A percentile compares a stretch with the other conserved stretches of the same genome.
Conservation (phyloP, 768 basidiomycete species). For the Russula vinacea region DNA sequence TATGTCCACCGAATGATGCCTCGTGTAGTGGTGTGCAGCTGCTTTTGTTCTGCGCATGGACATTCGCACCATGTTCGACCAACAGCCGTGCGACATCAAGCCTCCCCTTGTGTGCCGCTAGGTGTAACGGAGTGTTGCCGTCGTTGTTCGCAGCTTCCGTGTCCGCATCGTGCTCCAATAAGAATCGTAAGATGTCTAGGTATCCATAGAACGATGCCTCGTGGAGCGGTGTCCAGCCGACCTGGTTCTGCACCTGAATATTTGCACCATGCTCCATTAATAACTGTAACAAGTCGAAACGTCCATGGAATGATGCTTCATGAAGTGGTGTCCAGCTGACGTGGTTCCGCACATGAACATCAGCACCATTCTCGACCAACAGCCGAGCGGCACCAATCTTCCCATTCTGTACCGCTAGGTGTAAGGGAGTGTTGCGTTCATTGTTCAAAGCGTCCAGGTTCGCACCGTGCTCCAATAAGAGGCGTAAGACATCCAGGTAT, state of each 20-base stretch:
- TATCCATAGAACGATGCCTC: neutral
- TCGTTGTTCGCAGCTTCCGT: neutral
- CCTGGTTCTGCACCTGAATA: too few species aligned
- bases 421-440: neutral
- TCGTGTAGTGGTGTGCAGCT: too few species aligned
- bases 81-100: neutral
- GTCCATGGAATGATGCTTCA: neutral
- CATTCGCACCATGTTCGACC: neutral
- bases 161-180: neutral
- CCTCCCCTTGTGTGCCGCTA: neutral
- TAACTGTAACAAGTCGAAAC: neutral
- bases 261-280: neutral
- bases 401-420: neutral
- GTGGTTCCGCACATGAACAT: neutral
- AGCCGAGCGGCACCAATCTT: neutral
- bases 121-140: neutral
- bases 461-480: neutral
- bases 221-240: neutral
- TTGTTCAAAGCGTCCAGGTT: neutral
- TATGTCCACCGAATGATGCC: too few species aligned
- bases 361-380: neutral
- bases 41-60: too few species aligned
- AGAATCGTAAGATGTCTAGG: neutral
- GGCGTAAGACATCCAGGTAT: neutral
- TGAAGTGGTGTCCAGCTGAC: neutral